Base-by-base conservation (phyloP, 768 basidiomycete species). In the Sistotremastrum niveocremeum region DNA sequence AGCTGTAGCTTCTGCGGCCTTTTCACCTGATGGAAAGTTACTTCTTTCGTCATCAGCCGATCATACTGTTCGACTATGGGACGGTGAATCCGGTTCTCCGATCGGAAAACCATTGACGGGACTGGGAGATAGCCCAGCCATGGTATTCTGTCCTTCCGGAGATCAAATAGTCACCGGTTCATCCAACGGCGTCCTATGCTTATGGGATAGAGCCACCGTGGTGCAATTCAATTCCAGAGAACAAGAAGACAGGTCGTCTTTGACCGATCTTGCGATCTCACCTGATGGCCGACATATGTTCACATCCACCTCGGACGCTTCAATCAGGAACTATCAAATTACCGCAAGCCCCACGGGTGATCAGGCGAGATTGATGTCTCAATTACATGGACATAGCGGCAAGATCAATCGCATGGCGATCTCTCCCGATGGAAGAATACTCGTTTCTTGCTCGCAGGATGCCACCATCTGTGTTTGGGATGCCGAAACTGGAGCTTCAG, bases 401-500 rank as follows among this genome's bases (percentile, higher is more conserved):
- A 20, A 20, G 20, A 20, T 20, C 20, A 20, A 20, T 20, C 20
- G 20, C 20, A 20, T 20, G 20, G 20, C 20, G 20, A 20, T 20
- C 20, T 20, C 20, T 20, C 20, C 20, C 20, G 20, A 20, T 20
- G 20, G 20, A 20, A 20, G 20, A 20, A 20, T 20, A 20, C 20
- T 20, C 20, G 20, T 20, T 20, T 20, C 20, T 20, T 20, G 20
- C 20, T 20, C 20, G 20, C 20, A 20, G 20, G 49, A 42, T 28
- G 37, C n/a, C 2, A 49, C 36, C 7, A 28, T 49, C 20, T 35
- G 12, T n/a, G 3, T 49, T 2, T 50, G 49, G 49, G 47, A 50
- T 49, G 12, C 29, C 12, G 36, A 49, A 33, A 50, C 47, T 6
- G 39, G 40, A 20, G 11, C 29, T 6, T 28, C 31, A 12, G 10